Conservation (phyloP, 2,329 filamentous ascomycete genomes). For the Meredithiella fracta region DNA sequence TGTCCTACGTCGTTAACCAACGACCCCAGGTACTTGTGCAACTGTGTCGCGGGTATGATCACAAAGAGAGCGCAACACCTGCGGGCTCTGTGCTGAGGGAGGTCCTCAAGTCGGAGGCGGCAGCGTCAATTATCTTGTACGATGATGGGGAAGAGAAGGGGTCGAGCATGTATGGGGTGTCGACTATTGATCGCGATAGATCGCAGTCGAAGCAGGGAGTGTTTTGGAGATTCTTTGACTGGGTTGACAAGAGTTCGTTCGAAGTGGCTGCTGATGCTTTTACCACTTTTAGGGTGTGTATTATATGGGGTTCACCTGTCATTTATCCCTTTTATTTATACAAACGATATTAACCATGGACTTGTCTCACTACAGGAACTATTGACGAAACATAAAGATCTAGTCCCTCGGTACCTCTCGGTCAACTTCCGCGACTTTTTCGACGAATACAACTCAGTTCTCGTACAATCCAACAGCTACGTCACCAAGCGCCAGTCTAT, state of each 20-base stretch:
- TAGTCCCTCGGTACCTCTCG: slow-evolving; percentile 74
- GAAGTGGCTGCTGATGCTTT: slow-evolving; percentile 96
- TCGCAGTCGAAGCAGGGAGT: slow-evolving; percentile 66
- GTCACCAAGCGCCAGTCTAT: slow-evolving; percentile 97
- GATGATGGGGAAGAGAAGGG: slow-evolving; percentile 62
- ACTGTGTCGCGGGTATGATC: slow-evolving; percentile 75
- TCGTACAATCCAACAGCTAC: slow-evolving; percentile 87
- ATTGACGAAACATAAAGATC: slow-evolving; percentile 79
- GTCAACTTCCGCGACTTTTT: slow-evolving; percentile 94
- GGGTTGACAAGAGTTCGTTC: slow-evolving; percentile 93
- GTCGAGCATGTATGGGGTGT: slow-evolving; percentile 59
- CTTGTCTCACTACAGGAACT: slow-evolving; percentile 48
- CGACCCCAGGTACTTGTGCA: slow-evolving; percentile 76
- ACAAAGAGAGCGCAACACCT: slow-evolving; percentile 79
- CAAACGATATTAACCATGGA: background rate
- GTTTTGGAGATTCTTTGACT: slow-evolving; percentile 94
- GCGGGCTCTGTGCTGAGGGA: slow-evolving; percentile 82
- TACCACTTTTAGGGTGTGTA: slow-evolving; percentile 79
- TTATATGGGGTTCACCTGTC: background rate
- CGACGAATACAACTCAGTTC: slow-evolving; percentile 66
- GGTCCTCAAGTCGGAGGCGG: slow-evolving; percentile 74
- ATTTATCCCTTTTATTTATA: background rate
- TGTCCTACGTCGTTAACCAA: slow-evolving; percentile 76
- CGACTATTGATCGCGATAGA: slow-evolving; percentile 58
- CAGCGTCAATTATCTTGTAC: slow-evolving; percentile 81